Conservation (phyloP, 164 flowering plant genomes). For the Annona squamosa region DNA sequence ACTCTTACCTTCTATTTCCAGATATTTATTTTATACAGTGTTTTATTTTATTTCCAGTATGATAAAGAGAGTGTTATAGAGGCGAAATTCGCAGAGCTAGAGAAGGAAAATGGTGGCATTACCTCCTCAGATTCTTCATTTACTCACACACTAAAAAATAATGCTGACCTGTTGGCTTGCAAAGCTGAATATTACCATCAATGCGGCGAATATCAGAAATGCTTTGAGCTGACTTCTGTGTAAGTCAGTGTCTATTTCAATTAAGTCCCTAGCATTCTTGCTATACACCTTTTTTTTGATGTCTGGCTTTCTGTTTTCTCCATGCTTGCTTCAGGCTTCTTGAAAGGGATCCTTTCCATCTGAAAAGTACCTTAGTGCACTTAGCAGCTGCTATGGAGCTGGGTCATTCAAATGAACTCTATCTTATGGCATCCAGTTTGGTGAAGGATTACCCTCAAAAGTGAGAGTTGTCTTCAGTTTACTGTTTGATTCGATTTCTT, state of each 20-base stretch:
- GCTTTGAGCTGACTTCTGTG: constrained; percentile 83
- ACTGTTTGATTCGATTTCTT: not conserved
- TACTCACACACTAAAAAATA: constrained; percentile 48
- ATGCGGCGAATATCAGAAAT: constrained; percentile 92
- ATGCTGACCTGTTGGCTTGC: constrained; percentile 91
- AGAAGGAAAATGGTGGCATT: constrained; percentile 41
- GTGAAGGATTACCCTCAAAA: constrained; percentile 97
- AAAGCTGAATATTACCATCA: constrained; percentile 97
- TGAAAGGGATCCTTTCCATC: constrained; percentile 94
- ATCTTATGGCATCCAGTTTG: constrained; percentile 87
- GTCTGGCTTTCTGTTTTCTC: not conserved
- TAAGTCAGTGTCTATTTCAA: constrained; percentile 32
- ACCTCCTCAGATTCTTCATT: constrained; percentile 38
- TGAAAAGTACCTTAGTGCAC: constrained; percentile 85
- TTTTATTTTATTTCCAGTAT: constrained; percentile 37
- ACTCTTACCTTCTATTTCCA: not conserved
- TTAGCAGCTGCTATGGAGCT: constrained; percentile 97
- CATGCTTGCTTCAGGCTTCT: constrained; percentile 52
- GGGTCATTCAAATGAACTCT: constrained; percentile 93
- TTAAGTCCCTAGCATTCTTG: not conserved
- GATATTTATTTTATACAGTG: constrained; percentile 5
- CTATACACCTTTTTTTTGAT: not conserved
- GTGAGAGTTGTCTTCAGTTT: constrained; percentile 35
- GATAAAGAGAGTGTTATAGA: constrained; percentile 79
- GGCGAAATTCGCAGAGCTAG: constrained; percentile 74